phyloP scores from a whole-genome alignment of 2,329 filamentous ascomycete genomes.

The Epichloe sylvatica region DNA sequence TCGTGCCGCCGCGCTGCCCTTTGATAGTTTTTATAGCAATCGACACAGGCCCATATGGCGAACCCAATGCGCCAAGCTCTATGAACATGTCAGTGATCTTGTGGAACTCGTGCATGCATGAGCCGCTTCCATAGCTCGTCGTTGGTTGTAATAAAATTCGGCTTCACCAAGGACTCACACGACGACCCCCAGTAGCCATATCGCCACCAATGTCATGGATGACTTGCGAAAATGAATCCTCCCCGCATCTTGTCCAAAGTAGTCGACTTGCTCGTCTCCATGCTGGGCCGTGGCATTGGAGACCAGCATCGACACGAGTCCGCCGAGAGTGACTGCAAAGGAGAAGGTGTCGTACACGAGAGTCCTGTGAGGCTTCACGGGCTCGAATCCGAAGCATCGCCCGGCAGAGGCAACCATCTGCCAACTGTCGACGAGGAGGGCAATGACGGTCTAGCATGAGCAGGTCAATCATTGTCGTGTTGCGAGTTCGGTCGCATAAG shows the following conservation, averaged over 20 bases:
- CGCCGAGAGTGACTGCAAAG: slow-evolving; percentile 20
- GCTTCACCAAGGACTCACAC: slow-evolving; percentile 9
- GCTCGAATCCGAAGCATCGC: slow-evolving; percentile 12
- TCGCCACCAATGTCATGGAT: background rate
- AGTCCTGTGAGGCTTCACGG: slow-evolving; percentile 15
- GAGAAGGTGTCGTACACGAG: slow-evolving; percentile 21
- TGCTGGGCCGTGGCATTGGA: slow-evolving; percentile 5
- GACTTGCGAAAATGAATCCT: slow-evolving; percentile 4
- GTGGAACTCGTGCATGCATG: too few species aligned
- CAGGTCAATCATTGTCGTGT: background rate
- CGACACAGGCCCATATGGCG: background rate
- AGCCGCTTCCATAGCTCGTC: too few species aligned
- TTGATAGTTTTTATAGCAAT: background rate
- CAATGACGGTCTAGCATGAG: slow-evolving; percentile 9
- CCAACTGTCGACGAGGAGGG: slow-evolving; percentile 26
- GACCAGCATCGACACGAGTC: slow-evolving; percentile 21
- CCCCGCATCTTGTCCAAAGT: slow-evolving; percentile 4
- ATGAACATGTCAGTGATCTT: too few species aligned
- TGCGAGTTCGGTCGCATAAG: too few species aligned
- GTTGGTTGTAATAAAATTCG: too few species aligned
- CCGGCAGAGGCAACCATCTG: slow-evolving; percentile 19
- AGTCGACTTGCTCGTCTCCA: background rate
- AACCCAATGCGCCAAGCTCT: background rate
- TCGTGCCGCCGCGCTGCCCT: background rate
- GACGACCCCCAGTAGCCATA: slow-evolving; percentile 13